A percentile compares a stretch with the other conserved stretches of the same genome.
These are phyloP conservation scores for Truncatella angustata DNA, from an alignment of 2,329 filamentous ascomycete genomes.

Conservation along the genomic window DNA sequence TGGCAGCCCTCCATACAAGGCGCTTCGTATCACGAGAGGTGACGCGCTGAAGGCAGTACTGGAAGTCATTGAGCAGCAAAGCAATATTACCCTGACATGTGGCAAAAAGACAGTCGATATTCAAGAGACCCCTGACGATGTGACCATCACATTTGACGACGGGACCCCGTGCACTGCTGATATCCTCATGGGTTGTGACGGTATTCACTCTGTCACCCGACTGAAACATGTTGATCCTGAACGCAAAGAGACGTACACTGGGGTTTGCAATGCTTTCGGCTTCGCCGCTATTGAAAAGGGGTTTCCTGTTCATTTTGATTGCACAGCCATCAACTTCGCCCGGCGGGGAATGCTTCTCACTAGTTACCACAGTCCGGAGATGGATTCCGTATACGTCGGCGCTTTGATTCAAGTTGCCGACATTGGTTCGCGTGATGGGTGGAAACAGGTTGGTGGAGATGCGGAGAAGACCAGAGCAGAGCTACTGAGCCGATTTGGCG, in stretches of 20 bases:
- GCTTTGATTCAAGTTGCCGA: constrained; percentile 9
- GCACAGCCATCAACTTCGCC: constrained; percentile 12
- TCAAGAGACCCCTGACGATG: constrained; percentile 5
- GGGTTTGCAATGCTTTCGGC: constrained; percentile 11
- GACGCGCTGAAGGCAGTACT: constrained; percentile 11
- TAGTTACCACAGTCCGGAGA: constrained; percentile 8
- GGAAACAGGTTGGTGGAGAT: constrained; percentile 12
- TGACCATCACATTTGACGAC: constrained; percentile 6
- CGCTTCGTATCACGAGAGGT: constrained; percentile 10
- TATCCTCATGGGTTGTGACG: constrained; percentile 12
- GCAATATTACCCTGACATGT: constrained; percentile 8
- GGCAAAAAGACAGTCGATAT: constrained; percentile 9
- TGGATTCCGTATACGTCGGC: constrained; percentile 13
- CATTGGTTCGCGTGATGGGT: constrained; percentile 10
- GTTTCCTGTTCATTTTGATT: constrained; percentile 10
- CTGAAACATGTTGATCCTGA: constrained; percentile 10
- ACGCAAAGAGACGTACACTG: constrained; percentile 10
- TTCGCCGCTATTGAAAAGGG: neutral
- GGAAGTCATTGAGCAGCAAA: constrained; percentile 2
- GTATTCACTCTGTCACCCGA: constrained; percentile 9
- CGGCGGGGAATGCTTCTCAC: constrained; percentile 9
- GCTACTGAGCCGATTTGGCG: constrained; percentile 9
- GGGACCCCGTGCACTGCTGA: neutral
- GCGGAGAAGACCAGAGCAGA: constrained; percentile 10
- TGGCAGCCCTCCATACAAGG: constrained; percentile 9